phyloP scores from a whole-genome alignment of 805 yeast genomes.

The Priceomyces haplophilus region DNA sequence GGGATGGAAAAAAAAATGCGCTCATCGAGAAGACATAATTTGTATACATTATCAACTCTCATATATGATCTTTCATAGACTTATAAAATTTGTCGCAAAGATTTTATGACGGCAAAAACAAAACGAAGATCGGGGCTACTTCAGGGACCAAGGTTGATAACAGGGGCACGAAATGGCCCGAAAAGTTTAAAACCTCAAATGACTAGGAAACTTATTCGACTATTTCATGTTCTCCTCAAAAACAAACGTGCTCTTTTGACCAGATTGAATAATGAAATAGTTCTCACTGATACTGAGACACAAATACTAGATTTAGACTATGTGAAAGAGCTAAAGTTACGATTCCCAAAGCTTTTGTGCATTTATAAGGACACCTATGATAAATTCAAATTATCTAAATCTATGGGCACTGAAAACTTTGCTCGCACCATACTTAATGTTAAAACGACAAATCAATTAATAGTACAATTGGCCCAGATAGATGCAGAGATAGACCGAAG shows the following conservation, averaged over 20 bases:
- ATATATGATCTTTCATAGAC: no score
- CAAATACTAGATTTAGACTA: constrained; percentile 22
- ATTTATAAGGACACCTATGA: constrained; percentile 5
- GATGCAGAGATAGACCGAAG: constrained; percentile 57
- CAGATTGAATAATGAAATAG: constrained; percentile 19
- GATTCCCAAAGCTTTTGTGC: constrained; percentile 3
- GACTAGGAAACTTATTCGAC: constrained; percentile 72
- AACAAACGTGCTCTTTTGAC: constrained; percentile 42
- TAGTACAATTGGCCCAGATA: constrained; percentile 46
- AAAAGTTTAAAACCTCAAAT: constrained; percentile 59
- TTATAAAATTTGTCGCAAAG: no score
- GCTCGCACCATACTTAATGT: neutral
- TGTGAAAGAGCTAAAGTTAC: constrained; percentile 4
- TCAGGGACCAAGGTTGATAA: constrained; percentile 30
- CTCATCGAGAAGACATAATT: neutral
- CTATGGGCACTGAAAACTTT: neutral
- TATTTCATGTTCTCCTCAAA: constrained; percentile 71
- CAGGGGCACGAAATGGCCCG: constrained; percentile 32
- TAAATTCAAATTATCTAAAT: constrained; percentile 7
- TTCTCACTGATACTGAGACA: constrained; percentile 8
- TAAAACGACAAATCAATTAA: constrained; percentile 10
- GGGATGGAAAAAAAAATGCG: neutral
- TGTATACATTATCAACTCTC: neutral
- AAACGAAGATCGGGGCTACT: constrained; percentile 25
- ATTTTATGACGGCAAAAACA: constrained; percentile 10